phyloP scores from a whole-genome alignment of 768 basidiomycete genomes.

The Rhodotorula toruloides region DNA sequence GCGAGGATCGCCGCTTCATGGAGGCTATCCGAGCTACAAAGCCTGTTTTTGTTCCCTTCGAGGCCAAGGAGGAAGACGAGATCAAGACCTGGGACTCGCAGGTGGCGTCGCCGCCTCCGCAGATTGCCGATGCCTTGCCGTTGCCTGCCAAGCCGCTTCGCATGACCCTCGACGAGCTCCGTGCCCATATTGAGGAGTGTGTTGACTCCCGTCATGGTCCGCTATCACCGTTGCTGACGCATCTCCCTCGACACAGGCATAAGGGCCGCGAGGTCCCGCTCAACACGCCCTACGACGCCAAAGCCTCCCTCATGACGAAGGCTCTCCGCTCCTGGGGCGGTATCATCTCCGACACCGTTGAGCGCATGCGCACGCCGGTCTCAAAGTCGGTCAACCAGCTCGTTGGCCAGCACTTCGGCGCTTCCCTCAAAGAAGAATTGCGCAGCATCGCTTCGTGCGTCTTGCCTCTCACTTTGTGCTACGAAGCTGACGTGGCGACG shows the following conservation, averaged over 20 bases:
- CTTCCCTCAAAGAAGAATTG: slow-evolving; percentile 43
- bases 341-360: slow-evolving; percentile 49
- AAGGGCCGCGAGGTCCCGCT: slow-evolving; percentile 50
- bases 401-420: slow-evolving; percentile 49
- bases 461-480: not conserved
- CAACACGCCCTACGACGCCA: slow-evolving; percentile 50
- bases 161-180: not conserved
- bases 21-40: slow-evolving; percentile 11
- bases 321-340: slow-evolving; percentile 49
- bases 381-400: slow-evolving; percentile 44
- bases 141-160: not conserved
- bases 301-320: slow-evolving; percentile 46
- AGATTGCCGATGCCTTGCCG: not conserved
- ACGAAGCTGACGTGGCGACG: not conserved
- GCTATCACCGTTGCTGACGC: not conserved
- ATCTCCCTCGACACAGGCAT: slow-evolving; percentile 41
- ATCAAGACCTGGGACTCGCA: not conserved
- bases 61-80: not conserved
- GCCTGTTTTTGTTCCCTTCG: slow-evolving; percentile 20
- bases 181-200: not conserved
- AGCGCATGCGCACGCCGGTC: slow-evolving; percentile 29
- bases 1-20: slow-evolving; percentile 9
- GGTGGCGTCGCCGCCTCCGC: not conserved
- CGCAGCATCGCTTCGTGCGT: slow-evolving; percentile 44
- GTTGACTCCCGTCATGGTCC: not conserved